Evolutionary conservation across 2,329 filamentous ascomycete genomes (phyloP).

Genomic region (Cytospora piceae): DNA sequence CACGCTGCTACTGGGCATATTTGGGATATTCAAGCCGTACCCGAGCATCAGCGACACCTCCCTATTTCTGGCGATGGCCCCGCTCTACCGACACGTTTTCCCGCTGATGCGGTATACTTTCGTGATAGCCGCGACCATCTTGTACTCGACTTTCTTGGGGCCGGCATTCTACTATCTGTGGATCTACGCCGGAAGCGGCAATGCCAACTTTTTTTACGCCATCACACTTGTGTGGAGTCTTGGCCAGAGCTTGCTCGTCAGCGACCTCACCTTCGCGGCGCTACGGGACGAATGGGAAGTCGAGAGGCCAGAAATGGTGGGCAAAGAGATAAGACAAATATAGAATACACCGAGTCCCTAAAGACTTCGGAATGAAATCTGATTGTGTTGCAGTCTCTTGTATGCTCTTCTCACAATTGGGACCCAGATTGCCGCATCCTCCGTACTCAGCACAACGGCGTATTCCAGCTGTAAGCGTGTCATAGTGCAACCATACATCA

Average conservation of each 20-base stretch:
- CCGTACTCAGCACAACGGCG: neutral
- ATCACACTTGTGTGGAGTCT: conserved; percentile 99
- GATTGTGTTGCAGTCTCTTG: neutral
- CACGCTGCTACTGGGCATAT: conserved; percentile 82
- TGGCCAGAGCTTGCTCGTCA: conserved; percentile 82
- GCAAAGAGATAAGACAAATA: conserved; percentile 85
- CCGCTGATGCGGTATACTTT: conserved; percentile 94
- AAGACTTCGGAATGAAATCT: neutral
- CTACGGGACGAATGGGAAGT: conserved; percentile 93
- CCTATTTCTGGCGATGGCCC: conserved; percentile 80
- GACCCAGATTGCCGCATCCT: neutral
- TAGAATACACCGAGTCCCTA: conserved; percentile 10
- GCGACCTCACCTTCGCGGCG: conserved; percentile 85
- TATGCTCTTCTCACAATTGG: neutral
- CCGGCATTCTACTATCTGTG: conserved; percentile 96
- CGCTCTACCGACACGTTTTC: conserved; percentile 89
- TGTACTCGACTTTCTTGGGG: conserved; percentile 87
- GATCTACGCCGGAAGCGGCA: conserved; percentile 97
- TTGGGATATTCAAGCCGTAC: conserved; percentile 96
- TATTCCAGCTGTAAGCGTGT: neutral
- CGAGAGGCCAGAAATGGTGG: conserved; percentile 85
- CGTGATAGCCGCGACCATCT: conserved; percentile 76
- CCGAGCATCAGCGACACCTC: conserved; percentile 90
- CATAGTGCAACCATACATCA: neutral
- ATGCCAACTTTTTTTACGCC: conserved; percentile 99